Evolutionary conservation across 768 basidiomycete genomes (phyloP).

Genomic region (Tricholoma bakamatsutake): DNA sequence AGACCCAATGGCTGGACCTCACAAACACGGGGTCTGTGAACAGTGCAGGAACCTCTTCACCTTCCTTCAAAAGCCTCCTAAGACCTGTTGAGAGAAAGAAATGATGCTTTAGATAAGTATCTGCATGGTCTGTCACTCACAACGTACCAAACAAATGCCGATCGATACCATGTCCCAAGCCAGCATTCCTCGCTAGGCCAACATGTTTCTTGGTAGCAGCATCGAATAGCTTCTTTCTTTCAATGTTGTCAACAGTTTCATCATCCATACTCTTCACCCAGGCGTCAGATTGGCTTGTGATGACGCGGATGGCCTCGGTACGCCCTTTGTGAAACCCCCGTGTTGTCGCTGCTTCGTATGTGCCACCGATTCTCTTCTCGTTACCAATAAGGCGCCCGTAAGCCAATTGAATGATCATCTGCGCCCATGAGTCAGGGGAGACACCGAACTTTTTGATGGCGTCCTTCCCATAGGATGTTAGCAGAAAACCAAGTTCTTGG

Average conservation of each 20-base stretch:
- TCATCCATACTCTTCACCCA: constrained; percentile 78
- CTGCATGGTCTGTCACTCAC: background rate
- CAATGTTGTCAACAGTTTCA: constrained; percentile 28
- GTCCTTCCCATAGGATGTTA: constrained; percentile 78
- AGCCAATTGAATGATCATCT: constrained; percentile 88
- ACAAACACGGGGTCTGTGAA: constrained; percentile 72
- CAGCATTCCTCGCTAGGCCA: constrained; percentile 56
- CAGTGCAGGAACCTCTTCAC: constrained; percentile 61
- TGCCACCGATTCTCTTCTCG: constrained; percentile 60
- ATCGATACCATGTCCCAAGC: constrained; percentile 73
- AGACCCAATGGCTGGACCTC: constrained; percentile 75
- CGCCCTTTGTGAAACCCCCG: constrained; percentile 83
- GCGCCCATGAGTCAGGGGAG: constrained; percentile 94
- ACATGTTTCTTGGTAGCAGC: constrained; percentile 62
- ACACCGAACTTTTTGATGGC: constrained; percentile 81
- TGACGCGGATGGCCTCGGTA: constrained; percentile 90
- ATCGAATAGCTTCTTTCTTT: constrained; percentile 48
- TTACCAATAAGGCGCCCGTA: constrained; percentile 63
- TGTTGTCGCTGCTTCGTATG: constrained; percentile 95
- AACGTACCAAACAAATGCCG: constrained; percentile 77
- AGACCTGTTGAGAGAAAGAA: constrained; percentile 42
- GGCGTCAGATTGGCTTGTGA: constrained; percentile 67
- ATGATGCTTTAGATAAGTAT: background rate
- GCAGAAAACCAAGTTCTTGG: constrained; percentile 57
- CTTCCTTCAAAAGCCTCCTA: constrained; percentile 56